These are phyloP conservation scores for Favolaschia claudopus DNA, from an alignment of 768 basidiomycete species.

Conservation along the genomic window DNA sequence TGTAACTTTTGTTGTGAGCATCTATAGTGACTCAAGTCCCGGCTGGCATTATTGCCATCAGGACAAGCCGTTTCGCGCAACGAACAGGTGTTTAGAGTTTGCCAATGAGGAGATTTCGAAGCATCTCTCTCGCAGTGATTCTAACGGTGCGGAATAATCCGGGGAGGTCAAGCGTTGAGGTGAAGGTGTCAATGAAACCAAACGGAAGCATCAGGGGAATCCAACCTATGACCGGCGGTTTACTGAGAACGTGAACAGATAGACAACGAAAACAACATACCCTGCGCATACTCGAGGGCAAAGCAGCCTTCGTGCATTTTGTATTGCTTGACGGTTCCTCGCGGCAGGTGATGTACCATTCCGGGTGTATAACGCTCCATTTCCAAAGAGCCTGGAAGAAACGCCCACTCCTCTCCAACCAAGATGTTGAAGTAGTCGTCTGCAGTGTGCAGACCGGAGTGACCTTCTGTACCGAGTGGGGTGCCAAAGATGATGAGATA, in stretches of 20 bases:
- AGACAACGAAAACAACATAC: constrained; percentile 50
- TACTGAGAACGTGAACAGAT: neutral
- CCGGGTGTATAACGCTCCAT: constrained; percentile 89
- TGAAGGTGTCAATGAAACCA: constrained; percentile 83
- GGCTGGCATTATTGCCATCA: too few relatives aligned
- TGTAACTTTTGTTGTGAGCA: too few relatives aligned
- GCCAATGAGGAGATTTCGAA: constrained; percentile 79
- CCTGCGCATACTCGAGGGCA: constrained; percentile 92
- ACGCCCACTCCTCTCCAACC: constrained; percentile 94
- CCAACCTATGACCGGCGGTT: constrained; percentile 69
- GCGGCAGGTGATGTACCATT: constrained; percentile 80
- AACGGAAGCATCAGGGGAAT: constrained; percentile 97
- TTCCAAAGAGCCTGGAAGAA: constrained; percentile 79
- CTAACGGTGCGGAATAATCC: constrained; percentile 80
- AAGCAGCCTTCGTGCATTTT: constrained; percentile 97
- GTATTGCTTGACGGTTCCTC: constrained; percentile 93
- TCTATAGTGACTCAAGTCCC: too few relatives aligned
- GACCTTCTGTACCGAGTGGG: constrained; percentile 96
- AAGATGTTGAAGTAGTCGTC: constrained; percentile 99
- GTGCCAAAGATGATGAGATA: constrained; percentile 97
- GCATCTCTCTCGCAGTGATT: constrained; percentile 85
- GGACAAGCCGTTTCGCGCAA: too few relatives aligned
- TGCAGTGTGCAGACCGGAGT: constrained; percentile 90
- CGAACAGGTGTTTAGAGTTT: constrained; percentile 69
- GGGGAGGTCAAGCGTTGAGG: constrained; percentile 87